phyloP scores from a whole-genome alignment of 2,329 filamentous ascomycete genomes.

The Talaromyces rugulosus region DNA sequence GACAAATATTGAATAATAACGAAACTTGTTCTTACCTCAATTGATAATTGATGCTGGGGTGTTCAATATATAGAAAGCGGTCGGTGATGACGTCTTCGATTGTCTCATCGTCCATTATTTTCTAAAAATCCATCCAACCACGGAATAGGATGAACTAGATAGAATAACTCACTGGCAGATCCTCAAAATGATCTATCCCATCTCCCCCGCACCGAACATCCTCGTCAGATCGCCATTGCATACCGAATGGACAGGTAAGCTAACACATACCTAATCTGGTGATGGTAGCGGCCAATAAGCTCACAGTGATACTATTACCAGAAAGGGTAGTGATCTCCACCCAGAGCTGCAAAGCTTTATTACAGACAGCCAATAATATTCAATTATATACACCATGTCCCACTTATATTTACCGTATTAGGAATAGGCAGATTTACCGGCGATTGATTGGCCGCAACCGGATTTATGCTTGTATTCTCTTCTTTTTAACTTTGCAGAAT shows the following conservation, averaged over 20 bases:
- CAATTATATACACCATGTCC: neutral
- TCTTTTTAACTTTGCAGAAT: neutral
- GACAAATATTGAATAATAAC: neutral
- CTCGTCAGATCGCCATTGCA: neutral
- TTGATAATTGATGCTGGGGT: neutral
- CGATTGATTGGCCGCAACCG: neutral
- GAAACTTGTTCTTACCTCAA: neutral
- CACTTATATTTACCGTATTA: neutral
- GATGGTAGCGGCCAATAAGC: neutral
- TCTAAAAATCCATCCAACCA: no score
- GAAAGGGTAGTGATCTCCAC: conserved; percentile 9
- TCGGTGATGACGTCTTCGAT: neutral
- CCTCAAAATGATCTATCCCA: neutral
- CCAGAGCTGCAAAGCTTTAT: neutral
- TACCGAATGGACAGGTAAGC: neutral
- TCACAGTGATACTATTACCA: neutral
- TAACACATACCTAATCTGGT: neutral
- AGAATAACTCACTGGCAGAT: neutral
- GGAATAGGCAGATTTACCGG: neutral
- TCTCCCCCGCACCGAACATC: neutral
- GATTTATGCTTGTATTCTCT: neutral
- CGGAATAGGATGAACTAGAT: neutral
- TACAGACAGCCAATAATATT: neutral
- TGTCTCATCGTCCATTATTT: neutral
- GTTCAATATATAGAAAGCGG: neutral